These are phyloP conservation scores for Penicillium maclennaniae DNA, from an alignment of 495 filamentous ascomycete genomes.

Conservation along the genomic window DNA sequence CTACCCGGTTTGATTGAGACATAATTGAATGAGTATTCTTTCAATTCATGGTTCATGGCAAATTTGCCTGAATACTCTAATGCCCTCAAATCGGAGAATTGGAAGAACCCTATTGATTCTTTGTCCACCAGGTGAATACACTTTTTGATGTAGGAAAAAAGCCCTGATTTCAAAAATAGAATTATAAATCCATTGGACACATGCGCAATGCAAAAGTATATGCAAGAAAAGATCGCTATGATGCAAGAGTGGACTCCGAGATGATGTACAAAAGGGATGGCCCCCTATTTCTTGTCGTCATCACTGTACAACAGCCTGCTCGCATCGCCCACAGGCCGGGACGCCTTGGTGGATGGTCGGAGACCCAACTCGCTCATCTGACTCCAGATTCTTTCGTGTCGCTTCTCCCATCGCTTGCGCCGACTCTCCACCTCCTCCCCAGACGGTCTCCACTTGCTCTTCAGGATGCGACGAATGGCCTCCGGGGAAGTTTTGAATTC, in stretches of 20 bases:
- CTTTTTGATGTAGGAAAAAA: background rate
- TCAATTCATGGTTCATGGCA: background rate
- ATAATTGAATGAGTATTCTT: background rate
- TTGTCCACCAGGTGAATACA: background rate
- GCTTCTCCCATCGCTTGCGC: conserved; percentile 68
- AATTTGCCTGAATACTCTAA: background rate
- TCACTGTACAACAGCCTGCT: conserved; percentile 26
- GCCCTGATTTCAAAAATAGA: background rate
- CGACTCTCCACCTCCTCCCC: conserved; percentile 58
- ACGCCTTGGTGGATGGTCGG: conserved; percentile 35
- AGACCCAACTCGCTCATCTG: conserved; percentile 71
- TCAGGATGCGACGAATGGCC: conserved; percentile 80
- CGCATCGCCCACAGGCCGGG: conserved; percentile 22
- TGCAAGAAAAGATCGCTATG: background rate
- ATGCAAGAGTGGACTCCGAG: background rate
- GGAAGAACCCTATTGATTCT: background rate
- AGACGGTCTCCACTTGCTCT: conserved; percentile 73
- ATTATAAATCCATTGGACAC: background rate
- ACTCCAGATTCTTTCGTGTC: conserved; percentile 74
- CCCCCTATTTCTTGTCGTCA: conserved; percentile 4
- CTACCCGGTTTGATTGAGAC: background rate
- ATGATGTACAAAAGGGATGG: background rate
- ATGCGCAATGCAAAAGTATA: background rate
- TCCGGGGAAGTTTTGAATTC: conserved; percentile 85
- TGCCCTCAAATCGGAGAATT: background rate